phyloP scores from a whole-genome alignment of 208 protist genomes.

The Crithidia expoeki region DNA sequence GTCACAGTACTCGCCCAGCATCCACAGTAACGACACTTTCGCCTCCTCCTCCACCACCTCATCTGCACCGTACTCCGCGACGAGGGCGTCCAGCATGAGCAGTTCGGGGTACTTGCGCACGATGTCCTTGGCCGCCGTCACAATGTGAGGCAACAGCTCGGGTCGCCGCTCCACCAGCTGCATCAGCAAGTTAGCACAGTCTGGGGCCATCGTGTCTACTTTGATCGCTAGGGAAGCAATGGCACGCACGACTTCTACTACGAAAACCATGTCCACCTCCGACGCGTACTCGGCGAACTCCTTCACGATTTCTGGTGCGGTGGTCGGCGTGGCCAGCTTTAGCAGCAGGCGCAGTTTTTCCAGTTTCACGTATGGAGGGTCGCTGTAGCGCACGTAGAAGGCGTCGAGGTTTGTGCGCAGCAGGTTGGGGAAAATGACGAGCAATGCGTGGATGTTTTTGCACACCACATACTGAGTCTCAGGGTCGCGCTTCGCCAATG shows the following conservation, averaged over 20 bases:
- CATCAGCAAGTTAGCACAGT: conserved; percentile 92
- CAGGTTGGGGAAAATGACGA: conserved; percentile 96
- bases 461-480: conserved; percentile 98
- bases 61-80: conserved; percentile 71
- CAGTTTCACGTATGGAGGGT: conserved; percentile 99
- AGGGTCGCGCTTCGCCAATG: conserved; percentile 85
- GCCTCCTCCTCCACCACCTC: conserved; percentile 97
- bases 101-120: conserved; percentile 83
- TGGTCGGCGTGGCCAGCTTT: conserved; percentile 94
- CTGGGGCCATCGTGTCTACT: conserved; percentile 94
- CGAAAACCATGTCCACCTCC: conserved; percentile 98
- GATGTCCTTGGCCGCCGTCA: conserved; percentile 88
- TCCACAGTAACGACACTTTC: conserved; percentile 99
- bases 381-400: conserved; percentile 99
- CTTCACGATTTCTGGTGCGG: conserved; percentile 92
- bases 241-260: conserved; percentile 95
- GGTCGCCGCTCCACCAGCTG: conserved; percentile 54
- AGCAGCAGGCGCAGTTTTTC: conserved; percentile 99
- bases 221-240: conserved; percentile 99
- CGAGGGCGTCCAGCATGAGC: conserved; percentile 71
- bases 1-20: conserved; percentile 98
- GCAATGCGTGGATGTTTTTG: conserved; percentile 98
- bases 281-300: conserved; percentile 98
- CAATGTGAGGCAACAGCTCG: conserved; percentile 70
- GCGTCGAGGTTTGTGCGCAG: conserved; percentile 91